Base-by-base conservation (phyloP, 441 rosid species). In the Erodium moschatum region DNA sequence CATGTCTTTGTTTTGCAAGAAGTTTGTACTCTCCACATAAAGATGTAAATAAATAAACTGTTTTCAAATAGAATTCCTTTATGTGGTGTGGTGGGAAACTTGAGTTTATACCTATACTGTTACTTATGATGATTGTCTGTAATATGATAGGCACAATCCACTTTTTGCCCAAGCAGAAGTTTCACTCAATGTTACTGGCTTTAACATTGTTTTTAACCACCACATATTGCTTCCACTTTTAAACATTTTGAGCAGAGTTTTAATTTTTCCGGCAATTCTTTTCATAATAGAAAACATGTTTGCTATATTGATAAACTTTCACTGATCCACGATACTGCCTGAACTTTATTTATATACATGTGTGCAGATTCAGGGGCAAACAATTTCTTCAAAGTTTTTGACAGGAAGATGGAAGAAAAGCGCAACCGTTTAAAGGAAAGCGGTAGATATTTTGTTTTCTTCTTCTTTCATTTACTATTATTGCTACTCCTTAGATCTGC, bases 321-420 rank as follows among this genome's bases (percentile, higher is more conserved):
- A 19, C 21, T 62, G 15, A 21, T 62, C 7, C 29, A 12, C 10
- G 24, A 54, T 19, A 54, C 11, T 12, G 11, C 21, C 61, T 54
- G 5, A 7, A 12, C 5, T 62, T 72, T 73, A n/a, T n/a, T n/a
- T n/a, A n/a, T 44, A 71, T 72, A 69, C 66, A 73, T 69, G n/a
- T 69, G 19, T 83, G 75, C 85, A 93, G 97, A 88, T 86, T 80
- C 81, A 75, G 85, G 81, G 56, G 71, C 77, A 20, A 82, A 83
- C 65, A 84, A 85, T 63, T 88, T 93, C 82, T 88, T 91, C 78
- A 81, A 78, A 75, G 78, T 85, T 74, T 91, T 93, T 75, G 95
- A 91, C 77, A 84, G 79, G 70, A 93, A 93, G 84, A 89, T 87
- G 81, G 86, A 87, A 68, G 97, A 89, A 74, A 93, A 85, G 83